phyloP scores from a whole-genome alignment of 2,329 filamentous ascomycete genomes.

The Blastomyces percursus region DNA sequence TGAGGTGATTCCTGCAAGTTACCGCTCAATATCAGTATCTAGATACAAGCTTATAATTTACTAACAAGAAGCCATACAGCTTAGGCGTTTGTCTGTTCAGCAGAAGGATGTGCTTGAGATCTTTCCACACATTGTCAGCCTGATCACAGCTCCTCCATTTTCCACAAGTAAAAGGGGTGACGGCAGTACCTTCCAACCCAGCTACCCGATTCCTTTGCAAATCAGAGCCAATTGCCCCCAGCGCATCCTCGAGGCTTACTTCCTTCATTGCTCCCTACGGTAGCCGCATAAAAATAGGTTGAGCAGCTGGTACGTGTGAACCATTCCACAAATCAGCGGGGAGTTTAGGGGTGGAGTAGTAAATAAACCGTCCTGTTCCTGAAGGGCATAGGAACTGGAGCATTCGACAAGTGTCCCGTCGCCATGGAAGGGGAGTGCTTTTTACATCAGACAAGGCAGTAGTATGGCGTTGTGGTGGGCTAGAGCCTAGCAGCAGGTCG shows the following conservation, averaged over 20 bases:
- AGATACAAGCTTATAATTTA: neutral
- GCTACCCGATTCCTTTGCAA: constrained; percentile 38
- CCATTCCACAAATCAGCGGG: neutral
- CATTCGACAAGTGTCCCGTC: neutral
- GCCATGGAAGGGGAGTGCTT: neutral
- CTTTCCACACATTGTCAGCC: constrained; percentile 22
- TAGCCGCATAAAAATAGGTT: neutral
- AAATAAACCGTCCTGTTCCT: neutral
- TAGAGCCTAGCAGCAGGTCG: neutral
- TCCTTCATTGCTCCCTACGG: constrained; percentile 28
- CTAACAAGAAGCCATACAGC: constrained; percentile 22
- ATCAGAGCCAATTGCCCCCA: constrained; percentile 34
- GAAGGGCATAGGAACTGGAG: neutral
- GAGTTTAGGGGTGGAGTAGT: neutral
- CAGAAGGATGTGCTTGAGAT: constrained; percentile 46
- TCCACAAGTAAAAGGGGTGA: neutral
- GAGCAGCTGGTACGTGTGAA: neutral
- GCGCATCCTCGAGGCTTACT: constrained; percentile 32
- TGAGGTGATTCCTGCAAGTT: constrained; percentile 38
- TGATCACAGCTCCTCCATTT: neutral
- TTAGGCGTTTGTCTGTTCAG: constrained; percentile 38
- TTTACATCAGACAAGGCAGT: neutral
- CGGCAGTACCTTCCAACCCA: constrained; percentile 37
- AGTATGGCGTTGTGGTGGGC: neutral
- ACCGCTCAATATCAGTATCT: neutral